Base-by-base conservation (phyloP, 805 yeast species). In the Wickerhamiella hasegawae region DNA sequence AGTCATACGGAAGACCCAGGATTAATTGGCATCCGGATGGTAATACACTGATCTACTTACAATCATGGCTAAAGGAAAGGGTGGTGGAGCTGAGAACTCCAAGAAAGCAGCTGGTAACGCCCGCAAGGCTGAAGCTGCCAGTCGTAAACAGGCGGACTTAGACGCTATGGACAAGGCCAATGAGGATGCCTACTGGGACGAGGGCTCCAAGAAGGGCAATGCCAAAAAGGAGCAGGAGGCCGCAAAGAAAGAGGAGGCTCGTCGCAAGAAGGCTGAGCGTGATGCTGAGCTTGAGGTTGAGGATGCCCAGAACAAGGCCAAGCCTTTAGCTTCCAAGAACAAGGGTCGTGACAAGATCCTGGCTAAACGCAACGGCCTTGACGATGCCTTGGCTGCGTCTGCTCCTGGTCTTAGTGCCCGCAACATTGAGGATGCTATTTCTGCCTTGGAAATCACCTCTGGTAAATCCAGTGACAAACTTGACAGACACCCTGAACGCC, bases 401-500 rank as follows among this genome's bases (percentile, higher is more conserved):
- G 62, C 63, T 20, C 56, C 66, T 4, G 65, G 66, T 32, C 68
- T 78, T 51, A 63, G 63, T 48, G 93, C 92, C 4, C 64, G 71
- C 43, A 85, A 85, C 51, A 64, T 81, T 31, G 92, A 81, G 43
- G 70, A 69, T 48, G 90, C 87, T 2, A 60, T 81, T 42, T 82
- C 79, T 36, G 92, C 92, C 3, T 63, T 81, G 49, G 66, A 80
- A 4, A 63, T 81, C 54, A 68, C 84, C 10, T 68, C 62, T 31
- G 75, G 76, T 22, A 56, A 60, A 28, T 59, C 58, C 41, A 8
- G 41, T 14, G 51, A 44, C 28, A 50, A 47, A 40, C 63, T 81
- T 35, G 94, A 81, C 40, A 73, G 83, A 55, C 94, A 81, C 47
- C 93, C 94, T 8, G 94, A 81, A 61, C 71, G 92, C 58, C 69